Evolutionary conservation across 441 rosid genomes (phyloP).

Genomic region (Gossypium trilobum): DNA sequence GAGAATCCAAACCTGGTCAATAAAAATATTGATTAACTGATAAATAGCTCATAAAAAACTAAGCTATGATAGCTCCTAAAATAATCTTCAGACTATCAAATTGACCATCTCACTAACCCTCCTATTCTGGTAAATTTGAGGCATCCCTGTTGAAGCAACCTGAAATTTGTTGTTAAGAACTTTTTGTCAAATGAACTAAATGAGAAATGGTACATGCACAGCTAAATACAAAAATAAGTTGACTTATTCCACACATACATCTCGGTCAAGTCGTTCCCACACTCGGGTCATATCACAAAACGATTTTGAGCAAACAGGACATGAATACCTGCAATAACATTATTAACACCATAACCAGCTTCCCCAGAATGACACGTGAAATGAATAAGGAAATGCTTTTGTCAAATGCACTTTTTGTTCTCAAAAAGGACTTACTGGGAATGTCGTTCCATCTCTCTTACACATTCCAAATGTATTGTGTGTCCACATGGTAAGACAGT

Average conservation of each 20-base stretch:
- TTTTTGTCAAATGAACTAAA: background rate
- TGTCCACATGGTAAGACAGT: slow-evolving; percentile 52
- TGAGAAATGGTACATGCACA: background rate
- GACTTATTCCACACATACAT: slow-evolving; percentile 21
- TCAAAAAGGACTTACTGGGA: slow-evolving; percentile 29
- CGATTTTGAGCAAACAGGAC: slow-evolving; percentile 44
- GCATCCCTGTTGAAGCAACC: slow-evolving; percentile 36
- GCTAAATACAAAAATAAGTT: background rate
- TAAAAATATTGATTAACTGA: background rate
- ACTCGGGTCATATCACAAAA: slow-evolving; percentile 32
- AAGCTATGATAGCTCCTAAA: background rate
- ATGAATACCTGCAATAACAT: slow-evolving; percentile 31
- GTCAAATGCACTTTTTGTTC: background rate
- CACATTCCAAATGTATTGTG: slow-evolving; percentile 52
- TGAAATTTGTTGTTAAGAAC: slow-evolving; percentile 13
- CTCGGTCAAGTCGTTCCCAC: slow-evolving; percentile 37
- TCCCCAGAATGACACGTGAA: background rate
- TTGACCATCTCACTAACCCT: slow-evolving; percentile 19
- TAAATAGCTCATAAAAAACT: background rate
- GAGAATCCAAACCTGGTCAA: slow-evolving; percentile 34
- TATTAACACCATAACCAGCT: slow-evolving; percentile 13
- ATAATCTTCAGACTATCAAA: background rate
- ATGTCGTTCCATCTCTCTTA: slow-evolving; percentile 45
- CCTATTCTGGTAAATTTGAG: slow-evolving; percentile 27
- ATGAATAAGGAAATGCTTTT: slow-evolving; percentile 8